Percentiles rank a stretch among this genome's conserved stretches.
Evolutionary conservation across 805 yeast species (phyloP).

Genomic region (Wickerhamiella occidentalis): DNA sequence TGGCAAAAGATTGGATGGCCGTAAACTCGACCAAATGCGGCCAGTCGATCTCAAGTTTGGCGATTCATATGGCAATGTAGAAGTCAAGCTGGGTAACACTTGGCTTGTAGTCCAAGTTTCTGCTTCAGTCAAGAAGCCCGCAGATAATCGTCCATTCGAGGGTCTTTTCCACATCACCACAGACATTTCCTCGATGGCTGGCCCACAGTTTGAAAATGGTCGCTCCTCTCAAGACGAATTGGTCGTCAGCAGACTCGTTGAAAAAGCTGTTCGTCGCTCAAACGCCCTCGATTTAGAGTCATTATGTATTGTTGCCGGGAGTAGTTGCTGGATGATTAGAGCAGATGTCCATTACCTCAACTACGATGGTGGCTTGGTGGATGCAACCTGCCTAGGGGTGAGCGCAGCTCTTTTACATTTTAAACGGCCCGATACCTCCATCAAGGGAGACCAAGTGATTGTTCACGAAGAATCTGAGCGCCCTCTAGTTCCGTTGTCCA

Average conservation of each 20-base stretch:
- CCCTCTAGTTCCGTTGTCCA: constrained; percentile 74
- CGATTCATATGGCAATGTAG: constrained; percentile 59
- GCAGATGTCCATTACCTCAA: constrained; percentile 84
- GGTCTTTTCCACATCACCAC: constrained; percentile 76
- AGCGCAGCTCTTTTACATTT: constrained; percentile 76
- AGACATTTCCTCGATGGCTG: constrained; percentile 83
- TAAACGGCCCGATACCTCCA: constrained; percentile 69
- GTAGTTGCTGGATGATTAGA: constrained; percentile 79
- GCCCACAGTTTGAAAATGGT: constrained; percentile 67
- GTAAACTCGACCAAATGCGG: constrained; percentile 53
- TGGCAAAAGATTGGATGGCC: constrained; percentile 56
- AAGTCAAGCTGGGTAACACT: constrained; percentile 67
- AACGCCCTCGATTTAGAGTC: constrained; percentile 86
- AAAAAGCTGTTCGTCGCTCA: constrained; percentile 82
- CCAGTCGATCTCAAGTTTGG: constrained; percentile 53
- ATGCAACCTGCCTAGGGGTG: constrained; percentile 81
- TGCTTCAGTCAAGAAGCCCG: constrained; percentile 66
- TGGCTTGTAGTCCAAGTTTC: constrained; percentile 58
- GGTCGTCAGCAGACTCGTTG: constrained; percentile 68
- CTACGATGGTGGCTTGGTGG: constrained; percentile 88
- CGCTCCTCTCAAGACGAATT: constrained; percentile 67
- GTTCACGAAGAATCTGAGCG: constrained; percentile 66
- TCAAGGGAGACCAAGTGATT: constrained; percentile 37
- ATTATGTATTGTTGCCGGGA: constrained; percentile 81
- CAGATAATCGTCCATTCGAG: constrained; percentile 86